phyloP scores from a whole-genome alignment of 768 basidiomycete species.

The Mycena latifolia region DNA sequence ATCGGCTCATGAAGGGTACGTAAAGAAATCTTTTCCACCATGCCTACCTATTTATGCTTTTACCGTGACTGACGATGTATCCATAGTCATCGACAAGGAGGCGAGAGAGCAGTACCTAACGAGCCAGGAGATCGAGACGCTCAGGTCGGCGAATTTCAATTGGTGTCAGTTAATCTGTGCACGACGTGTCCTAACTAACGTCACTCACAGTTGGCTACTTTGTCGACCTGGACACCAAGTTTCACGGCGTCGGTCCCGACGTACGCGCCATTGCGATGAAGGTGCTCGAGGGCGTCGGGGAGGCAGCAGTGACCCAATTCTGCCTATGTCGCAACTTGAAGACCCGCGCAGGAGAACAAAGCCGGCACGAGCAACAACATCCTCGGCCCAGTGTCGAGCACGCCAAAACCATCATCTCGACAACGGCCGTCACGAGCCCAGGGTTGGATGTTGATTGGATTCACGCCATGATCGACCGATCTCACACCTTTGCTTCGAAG shows the following conservation, averaged over 20 bases:
- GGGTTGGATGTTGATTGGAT: too few species aligned
- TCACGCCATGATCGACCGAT: too few species aligned
- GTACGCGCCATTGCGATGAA: slow-evolving; percentile 1
- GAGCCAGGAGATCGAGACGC: background rate
- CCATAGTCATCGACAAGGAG: background rate
- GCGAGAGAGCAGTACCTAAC: background rate
- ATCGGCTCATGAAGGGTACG: background rate
- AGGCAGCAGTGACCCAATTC: too few species aligned
- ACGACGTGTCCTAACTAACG: background rate
- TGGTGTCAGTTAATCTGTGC: background rate
- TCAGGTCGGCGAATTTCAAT: background rate
- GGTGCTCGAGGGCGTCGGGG: slow-evolving; percentile 4
- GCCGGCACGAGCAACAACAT: background rate
- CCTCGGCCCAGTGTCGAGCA: slow-evolving; percentile 2
- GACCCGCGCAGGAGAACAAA: background rate
- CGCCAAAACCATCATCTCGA: background rate
- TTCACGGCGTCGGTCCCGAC: background rate
- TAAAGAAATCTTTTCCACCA: background rate
- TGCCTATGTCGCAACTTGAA: background rate
- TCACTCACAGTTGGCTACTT: slow-evolving; percentile 3
- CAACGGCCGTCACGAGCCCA: too few species aligned
- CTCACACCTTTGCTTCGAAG: background rate
- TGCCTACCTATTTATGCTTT: background rate
- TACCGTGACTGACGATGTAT: background rate
- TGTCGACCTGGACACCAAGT: background rate